Evolutionary conservation across 345 rosid genomes (phyloP).

Genomic region (Melastoma malabathricum): DNA sequence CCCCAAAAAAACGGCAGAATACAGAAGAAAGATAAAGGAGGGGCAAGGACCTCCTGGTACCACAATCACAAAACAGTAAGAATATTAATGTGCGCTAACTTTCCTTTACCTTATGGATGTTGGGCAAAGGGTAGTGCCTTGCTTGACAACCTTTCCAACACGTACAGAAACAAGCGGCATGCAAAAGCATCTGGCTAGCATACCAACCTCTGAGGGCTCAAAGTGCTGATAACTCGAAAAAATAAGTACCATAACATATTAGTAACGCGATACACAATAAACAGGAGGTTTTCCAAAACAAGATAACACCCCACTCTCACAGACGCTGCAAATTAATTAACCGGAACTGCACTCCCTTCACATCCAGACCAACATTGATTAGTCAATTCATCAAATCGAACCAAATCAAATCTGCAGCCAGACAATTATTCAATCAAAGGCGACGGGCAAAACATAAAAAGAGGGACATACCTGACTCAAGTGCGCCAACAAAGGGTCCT

Average conservation of each 20-base stretch:
- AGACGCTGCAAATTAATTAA: neutral
- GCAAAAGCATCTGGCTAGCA: constrained; percentile 87
- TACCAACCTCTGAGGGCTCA: constrained; percentile 85
- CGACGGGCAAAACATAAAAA: neutral
- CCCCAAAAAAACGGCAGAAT: too few relatives aligned
- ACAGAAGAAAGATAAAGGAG: too few relatives aligned
- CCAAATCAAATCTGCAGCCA: neutral
- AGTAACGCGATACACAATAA: neutral
- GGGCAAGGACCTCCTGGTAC: too few relatives aligned
- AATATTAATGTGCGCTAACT: neutral
- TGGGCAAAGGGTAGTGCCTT: constrained; percentile 53
- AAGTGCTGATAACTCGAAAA: constrained; percentile 40
- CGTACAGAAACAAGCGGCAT: constrained; percentile 86
- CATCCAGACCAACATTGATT: too few relatives aligned
- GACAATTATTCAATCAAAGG: neutral
- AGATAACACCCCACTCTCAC: neutral
- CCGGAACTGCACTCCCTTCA: too few relatives aligned
- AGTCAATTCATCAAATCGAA: too few relatives aligned
- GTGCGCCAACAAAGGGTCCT: constrained; percentile 69
- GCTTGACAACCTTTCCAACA: constrained; percentile 74
- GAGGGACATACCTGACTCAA: constrained; percentile 59
- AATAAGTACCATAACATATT: neutral
- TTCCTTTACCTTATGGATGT: constrained; percentile 52
- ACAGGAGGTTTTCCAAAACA: neutral
- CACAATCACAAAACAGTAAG: too few relatives aligned